A percentile compares a stretch with the other conserved stretches of the same genome.
Evolutionary conservation across 2,329 filamentous ascomycete genomes (phyloP).

Genomic region (Penicillium verrucosum): DNA sequence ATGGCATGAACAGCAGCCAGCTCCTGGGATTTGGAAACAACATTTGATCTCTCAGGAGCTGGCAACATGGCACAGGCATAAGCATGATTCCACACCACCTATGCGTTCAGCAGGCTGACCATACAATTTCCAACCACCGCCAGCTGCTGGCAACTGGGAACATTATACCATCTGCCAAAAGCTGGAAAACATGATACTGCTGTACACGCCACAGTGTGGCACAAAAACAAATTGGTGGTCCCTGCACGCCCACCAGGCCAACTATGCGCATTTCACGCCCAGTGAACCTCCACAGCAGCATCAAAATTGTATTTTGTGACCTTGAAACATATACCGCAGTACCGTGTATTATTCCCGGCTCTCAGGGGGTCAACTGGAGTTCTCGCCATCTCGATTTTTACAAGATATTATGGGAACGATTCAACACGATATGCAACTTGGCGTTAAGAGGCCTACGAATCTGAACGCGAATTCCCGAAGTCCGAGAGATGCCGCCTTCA

Average conservation of each 20-base stretch:
- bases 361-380: conserved; percentile 15
- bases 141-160: neutral
- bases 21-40: neutral
- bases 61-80: neutral
- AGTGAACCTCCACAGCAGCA: neutral
- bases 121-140: too few relatives aligned
- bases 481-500: neutral
- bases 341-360: neutral
- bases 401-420: neutral
- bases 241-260: neutral
- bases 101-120: too few relatives aligned
- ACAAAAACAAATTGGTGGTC: neutral
- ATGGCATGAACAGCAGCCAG: neutral
- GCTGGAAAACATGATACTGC: neutral
- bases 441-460: neutral
- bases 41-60: neutral
- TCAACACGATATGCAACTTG: neutral
- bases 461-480: neutral
- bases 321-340: neutral
- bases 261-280: neutral
- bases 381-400: conserved; percentile 33
- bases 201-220: neutral
- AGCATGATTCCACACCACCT: too few relatives aligned
- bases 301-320: neutral
- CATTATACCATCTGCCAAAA: neutral